Evolutionary conservation across 495 filamentous ascomycete species (phyloP), one percentile per base, ranked within the genome.

Genomic region (Xylaria cubensis): DNA sequence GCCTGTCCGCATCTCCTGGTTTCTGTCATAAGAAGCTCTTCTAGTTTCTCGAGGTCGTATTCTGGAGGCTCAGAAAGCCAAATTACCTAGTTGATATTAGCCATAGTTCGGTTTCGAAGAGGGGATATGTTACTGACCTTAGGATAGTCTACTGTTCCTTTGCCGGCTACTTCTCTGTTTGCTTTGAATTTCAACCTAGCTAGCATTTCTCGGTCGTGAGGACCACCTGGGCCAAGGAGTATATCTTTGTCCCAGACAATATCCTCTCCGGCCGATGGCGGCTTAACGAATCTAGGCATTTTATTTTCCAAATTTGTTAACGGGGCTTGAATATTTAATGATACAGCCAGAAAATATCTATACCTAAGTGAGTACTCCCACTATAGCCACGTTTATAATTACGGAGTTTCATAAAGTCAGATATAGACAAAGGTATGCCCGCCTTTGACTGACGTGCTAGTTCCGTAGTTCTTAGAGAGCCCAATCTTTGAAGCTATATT

Each of bases 201-300:
- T 8, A 36, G 8, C 17, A 67, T 19, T 1, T n/a, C 29, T 0
- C 2, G 24, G 9, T 53, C 44, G 15, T 67, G 64, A 19, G 64
- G 46, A 15, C 46, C 46, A 21, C 64, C 64, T 2, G 46, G 64
- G 8, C 46, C 46, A n/a, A 55, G 32, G 1, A n/a, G 0, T 32
- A 67, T 67, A 53, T 58, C 55, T 24, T 32, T 58, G 17, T 58
- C 55, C 55, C 55, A 58, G 4, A 58, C 55, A 5, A 65, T 36
- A 32, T 26, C 13, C 24, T 51, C 44, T 17, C 15, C 15, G 0
- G 12, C 3, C 5, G 61, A 44, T 8, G 61, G 10, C 21, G 63
- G 63, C 19, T 58, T 32, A 13, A 58, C 29, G 9, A 53, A 53
- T 3, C 9, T 24, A 26, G 50, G 50, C 50, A 53, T 53, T 24